Evolutionary conservation across 2,329 filamentous ascomycete genomes (phyloP).

Genomic region (Aureobasidium sp.): DNA sequence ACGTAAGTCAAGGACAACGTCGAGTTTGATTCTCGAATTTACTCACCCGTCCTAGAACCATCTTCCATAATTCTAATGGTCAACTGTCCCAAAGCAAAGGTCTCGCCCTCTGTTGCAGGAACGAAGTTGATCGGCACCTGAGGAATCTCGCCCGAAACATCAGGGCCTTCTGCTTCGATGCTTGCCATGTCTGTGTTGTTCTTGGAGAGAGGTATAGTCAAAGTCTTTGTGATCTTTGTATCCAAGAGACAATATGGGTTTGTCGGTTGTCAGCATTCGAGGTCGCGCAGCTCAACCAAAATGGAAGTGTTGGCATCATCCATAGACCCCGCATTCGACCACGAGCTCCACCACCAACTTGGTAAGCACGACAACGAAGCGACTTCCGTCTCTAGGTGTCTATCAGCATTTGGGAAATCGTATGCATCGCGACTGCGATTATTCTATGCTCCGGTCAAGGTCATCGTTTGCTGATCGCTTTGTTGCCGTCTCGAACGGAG

Average conservation of each 20-base stretch:
- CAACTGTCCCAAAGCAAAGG: constrained; percentile 43
- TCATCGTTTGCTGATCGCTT: neutral
- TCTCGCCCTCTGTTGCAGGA: constrained; percentile 42
- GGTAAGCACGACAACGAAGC: neutral
- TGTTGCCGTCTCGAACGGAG: neutral
- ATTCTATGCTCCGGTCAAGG: neutral
- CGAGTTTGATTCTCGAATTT: neutral
- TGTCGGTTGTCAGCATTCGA: neutral
- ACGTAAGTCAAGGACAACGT: neutral
- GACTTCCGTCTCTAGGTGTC: neutral
- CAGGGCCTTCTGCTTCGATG: constrained; percentile 9
- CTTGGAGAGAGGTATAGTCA: neutral
- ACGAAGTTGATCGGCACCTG: constrained; percentile 43
- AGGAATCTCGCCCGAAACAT: constrained; percentile 23
- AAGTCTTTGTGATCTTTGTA: neutral
- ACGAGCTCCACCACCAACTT: neutral
- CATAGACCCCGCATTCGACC: neutral
- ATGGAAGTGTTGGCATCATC: constrained; percentile 4
- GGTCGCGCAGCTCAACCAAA: neutral
- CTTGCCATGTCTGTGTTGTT: neutral
- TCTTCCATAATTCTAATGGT: constrained; percentile 48
- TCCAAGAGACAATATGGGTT: neutral
- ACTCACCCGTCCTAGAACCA: constrained; percentile 41
- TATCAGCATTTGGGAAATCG: neutral
- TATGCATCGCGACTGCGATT: neutral